Conservation (phyloP, 2,329 filamentous ascomycete species). For the Raffaelea albimanens region DNA sequence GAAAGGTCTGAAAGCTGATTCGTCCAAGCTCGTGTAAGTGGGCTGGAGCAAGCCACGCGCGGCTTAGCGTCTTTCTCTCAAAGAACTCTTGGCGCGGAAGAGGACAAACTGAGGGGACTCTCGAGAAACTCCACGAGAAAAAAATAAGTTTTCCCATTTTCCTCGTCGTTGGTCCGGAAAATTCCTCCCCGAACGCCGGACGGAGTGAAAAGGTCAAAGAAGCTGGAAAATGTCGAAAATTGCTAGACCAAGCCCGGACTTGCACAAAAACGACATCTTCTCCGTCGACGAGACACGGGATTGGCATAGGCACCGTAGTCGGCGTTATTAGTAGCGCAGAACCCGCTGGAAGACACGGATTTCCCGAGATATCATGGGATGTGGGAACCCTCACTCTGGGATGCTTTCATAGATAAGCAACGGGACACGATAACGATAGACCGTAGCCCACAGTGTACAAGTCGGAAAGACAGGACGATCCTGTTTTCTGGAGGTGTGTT, state of each 20-base stretch:
- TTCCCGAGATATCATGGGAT: background rate
- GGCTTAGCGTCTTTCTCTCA: background rate
- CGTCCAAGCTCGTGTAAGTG: background rate
- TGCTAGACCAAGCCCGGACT: background rate
- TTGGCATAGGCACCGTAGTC: background rate
- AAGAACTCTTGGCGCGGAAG: too few species aligned
- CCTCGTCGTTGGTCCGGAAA: background rate
- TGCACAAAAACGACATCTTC: background rate
- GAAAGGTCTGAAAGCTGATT: background rate
- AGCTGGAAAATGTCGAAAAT: background rate
- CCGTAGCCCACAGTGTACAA: background rate
- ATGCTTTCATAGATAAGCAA: too few species aligned
- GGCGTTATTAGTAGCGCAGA: background rate
- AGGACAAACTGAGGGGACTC: too few species aligned
- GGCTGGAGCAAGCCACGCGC: background rate
- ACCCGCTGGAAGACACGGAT: background rate
- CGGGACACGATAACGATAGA: too few species aligned
- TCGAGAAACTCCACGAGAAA: background rate
- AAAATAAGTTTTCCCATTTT: background rate
- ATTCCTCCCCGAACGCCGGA: background rate
- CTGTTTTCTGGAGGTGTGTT: background rate
- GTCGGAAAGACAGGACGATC: background rate
- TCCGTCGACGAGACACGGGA: background rate
- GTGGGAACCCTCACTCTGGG: too few species aligned
- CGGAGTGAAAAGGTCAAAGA: background rate